These are phyloP conservation scores for Parsonsia alboflavescens DNA, from an alignment of 257 asterid species.

Conservation along the genomic window DNA sequence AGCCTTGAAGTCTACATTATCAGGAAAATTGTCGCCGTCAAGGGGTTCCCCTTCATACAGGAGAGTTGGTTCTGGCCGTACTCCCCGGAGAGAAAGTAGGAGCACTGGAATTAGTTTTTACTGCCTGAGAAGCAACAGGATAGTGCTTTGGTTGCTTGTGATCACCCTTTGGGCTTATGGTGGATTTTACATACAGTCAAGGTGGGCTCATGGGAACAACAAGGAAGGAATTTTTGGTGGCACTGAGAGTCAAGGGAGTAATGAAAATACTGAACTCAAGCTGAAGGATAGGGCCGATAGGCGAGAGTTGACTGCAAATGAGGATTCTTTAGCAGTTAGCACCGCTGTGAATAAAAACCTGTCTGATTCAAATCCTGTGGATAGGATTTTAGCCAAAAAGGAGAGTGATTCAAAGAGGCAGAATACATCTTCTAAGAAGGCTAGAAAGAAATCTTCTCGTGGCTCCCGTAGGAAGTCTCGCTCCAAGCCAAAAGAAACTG, in stretches of 20 bases:
- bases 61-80: conserved; percentile 57
- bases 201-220: conserved; percentile 98
- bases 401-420: conserved; percentile 24
- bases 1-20: conserved; percentile 50
- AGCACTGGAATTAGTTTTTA: conserved; percentile 32
- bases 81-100: conserved; percentile 59
- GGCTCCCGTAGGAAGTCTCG: conserved; percentile 46
- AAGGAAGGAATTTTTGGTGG: conserved; percentile 94
- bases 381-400: conserved; percentile 39
- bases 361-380: conserved; percentile 30
- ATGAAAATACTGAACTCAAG: conserved; percentile 29
- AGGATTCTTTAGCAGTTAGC: conserved; percentile 33
- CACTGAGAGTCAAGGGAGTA: conserved; percentile 48
- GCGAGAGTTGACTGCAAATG: conserved; percentile 47
- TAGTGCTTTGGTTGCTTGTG: conserved; percentile 87
- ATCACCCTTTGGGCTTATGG: conserved; percentile 97
- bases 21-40: conserved; percentile 73
- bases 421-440: conserved; percentile 35
- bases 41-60: conserved; percentile 82
- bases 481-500: conserved; percentile 38
- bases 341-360: conserved; percentile 21
- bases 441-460: conserved; percentile 46
- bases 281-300: conserved; percentile 15
- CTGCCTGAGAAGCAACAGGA: conserved; percentile 68
- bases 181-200: conserved; percentile 84